These are phyloP conservation scores for Leishmania aethiopica DNA, from an alignment of 208 protist species.

Conservation along the genomic window DNA sequence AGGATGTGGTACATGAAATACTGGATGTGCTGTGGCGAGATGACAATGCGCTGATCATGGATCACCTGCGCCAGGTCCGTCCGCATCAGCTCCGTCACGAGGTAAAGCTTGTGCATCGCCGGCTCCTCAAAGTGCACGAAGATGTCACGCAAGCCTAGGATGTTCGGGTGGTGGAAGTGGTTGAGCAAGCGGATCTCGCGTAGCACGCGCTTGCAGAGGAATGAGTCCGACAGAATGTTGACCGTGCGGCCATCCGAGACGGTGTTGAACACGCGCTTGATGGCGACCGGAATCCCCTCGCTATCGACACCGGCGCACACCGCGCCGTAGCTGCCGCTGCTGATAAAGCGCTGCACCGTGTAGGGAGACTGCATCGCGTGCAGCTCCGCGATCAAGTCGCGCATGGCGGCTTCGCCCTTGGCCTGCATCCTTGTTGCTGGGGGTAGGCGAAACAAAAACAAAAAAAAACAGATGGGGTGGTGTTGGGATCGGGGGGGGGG, in stretches of 20 bases:
- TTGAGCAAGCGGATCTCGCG: constrained; percentile 95
- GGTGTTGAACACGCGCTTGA: constrained; percentile 90
- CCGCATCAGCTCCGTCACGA: constrained; percentile 97
- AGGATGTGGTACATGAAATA: constrained; percentile 97
- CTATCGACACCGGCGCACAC: constrained; percentile 82
- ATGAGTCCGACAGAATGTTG: constrained; percentile 87
- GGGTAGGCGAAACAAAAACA: not conserved
- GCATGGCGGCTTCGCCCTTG: constrained; percentile 73
- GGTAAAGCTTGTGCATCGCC: constrained; percentile 94
- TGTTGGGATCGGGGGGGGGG: not conserved
- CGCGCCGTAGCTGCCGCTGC: constrained; percentile 89
- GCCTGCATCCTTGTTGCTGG: constrained; percentile 31
- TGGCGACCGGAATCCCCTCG: constrained; percentile 68
- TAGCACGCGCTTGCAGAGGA: constrained; percentile 92
- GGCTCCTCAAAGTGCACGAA: constrained; percentile 87
- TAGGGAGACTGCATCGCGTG: constrained; percentile 75
- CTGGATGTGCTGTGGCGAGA: constrained; percentile 94
- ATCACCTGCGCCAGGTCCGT: constrained; percentile 95
- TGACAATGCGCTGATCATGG: constrained; percentile 94
- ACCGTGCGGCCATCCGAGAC: constrained; percentile 79
- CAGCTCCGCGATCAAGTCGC: constrained; percentile 79
- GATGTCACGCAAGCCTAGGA: constrained; percentile 95
- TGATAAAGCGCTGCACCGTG: constrained; percentile 82
- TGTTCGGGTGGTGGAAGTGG: constrained; percentile 96
- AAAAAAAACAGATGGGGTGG: not conserved